These are phyloP conservation scores for Echites panduratus DNA, from an alignment of 257 asterid genomes.

Conservation along the genomic window DNA sequence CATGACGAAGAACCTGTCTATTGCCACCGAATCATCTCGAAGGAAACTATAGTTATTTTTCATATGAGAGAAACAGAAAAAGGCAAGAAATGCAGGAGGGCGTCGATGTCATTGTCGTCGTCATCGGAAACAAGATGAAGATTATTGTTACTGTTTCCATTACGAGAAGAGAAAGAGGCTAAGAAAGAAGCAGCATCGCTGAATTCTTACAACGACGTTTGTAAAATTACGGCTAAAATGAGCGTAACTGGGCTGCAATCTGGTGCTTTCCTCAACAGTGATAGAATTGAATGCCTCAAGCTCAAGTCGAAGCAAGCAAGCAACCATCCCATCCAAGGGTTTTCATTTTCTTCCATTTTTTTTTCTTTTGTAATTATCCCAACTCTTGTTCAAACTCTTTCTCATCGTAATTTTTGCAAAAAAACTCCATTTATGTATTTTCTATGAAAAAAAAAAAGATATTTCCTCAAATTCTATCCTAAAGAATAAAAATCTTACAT, in stretches of 20 bases:
- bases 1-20: constrained; percentile 60
- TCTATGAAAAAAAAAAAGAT: too few species aligned
- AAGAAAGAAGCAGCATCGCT: background rate
- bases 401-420: too few species aligned
- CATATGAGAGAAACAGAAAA: too few species aligned
- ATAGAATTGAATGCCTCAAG: background rate
- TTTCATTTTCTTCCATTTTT: too few species aligned
- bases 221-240: background rate
- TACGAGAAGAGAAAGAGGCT: background rate
- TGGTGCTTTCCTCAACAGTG: background rate
- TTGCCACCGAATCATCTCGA: background rate
- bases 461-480: too few species aligned
- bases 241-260: background rate
- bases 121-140: background rate
- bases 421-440: too few species aligned
- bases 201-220: background rate
- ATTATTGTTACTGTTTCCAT: background rate
- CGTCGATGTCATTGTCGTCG: constrained; percentile 28
- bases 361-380: too few species aligned
- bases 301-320: background rate
- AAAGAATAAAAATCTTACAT: too few species aligned
- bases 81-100: constrained; percentile 38
- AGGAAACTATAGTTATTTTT: background rate
- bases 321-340: background rate
- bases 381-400: too few species aligned